Percentiles rank a stretch among this genome's conserved stretches.
Evolutionary conservation across 257 asterid species (phyloP).

Genomic region (Linaria vulgaris): DNA sequence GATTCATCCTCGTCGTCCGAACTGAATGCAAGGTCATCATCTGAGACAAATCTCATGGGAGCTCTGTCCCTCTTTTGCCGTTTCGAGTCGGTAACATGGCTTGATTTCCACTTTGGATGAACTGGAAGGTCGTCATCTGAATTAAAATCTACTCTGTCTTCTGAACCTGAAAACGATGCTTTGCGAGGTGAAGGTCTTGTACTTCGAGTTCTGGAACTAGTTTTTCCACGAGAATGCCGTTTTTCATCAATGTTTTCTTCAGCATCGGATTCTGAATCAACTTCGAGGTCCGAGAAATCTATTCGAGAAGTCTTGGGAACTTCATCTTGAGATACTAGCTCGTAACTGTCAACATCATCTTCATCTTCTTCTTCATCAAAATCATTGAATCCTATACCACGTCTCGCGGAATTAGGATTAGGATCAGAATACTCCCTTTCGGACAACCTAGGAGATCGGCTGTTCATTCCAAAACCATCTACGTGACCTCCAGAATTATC

Average conservation of each 20-base stretch:
- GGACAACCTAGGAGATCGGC: conserved; percentile 37
- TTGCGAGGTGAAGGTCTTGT: conserved; percentile 39
- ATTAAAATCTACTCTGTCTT: conserved; percentile 56
- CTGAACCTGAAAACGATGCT: conserved; percentile 39
- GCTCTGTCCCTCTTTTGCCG: conserved; percentile 43
- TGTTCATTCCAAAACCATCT: conserved; percentile 38
- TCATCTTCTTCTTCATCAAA: conserved; percentile 87
- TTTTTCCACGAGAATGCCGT: conserved; percentile 31
- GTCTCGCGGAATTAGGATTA: conserved; percentile 35
- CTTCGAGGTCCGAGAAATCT: conserved; percentile 79
- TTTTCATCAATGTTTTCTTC: conserved; percentile 36
- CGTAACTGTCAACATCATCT: conserved; percentile 82
- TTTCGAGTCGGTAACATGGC: conserved; percentile 52
- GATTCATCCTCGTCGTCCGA: conserved; percentile 51
- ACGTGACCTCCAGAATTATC: conserved; percentile 44
- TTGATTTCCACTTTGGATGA: conserved; percentile 72
- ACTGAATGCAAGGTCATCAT: conserved; percentile 49
- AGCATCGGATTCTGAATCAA: conserved; percentile 66
- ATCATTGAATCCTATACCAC: conserved; percentile 74
- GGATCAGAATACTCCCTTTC: conserved; percentile 43
- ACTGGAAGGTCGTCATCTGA: conserved; percentile 83
- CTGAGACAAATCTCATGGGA: conserved; percentile 51
- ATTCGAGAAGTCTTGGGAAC: conserved; percentile 47
- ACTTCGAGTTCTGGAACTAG: conserved; percentile 27
- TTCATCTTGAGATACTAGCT: conserved; percentile 60